These are phyloP conservation scores for Vitis hybrid DNA, from an alignment of 177 flowering plant genomes.

Conservation along the genomic window DNA sequence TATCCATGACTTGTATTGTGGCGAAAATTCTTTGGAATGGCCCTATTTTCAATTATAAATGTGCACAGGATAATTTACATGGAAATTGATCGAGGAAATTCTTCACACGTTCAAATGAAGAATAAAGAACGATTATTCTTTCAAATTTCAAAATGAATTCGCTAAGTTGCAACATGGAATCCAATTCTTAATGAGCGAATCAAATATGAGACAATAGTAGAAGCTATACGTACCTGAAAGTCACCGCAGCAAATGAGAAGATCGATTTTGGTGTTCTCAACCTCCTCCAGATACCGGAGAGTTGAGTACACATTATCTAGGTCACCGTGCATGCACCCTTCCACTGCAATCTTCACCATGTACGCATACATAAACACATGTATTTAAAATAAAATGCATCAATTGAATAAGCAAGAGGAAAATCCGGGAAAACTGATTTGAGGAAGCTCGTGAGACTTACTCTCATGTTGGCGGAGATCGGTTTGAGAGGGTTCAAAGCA, in stretches of 20 bases:
- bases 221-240: conserved; percentile 62
- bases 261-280: conserved; percentile 74
- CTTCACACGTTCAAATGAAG: too few species aligned
- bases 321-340: conserved; percentile 99
- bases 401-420: not conserved
- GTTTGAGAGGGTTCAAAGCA: not conserved
- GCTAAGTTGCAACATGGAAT: too few species aligned
- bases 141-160: too few species aligned
- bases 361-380: too few species aligned
- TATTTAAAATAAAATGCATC: not conserved
- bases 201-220: not conserved
- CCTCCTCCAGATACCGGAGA: conserved; percentile 54
- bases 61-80: too few species aligned
- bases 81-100: too few species aligned
- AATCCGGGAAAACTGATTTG: not conserved
- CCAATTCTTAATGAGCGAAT: too few species aligned
- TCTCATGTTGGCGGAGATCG: not conserved
- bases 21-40: too few species aligned
- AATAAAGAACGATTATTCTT: too few species aligned
- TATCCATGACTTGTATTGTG: too few species aligned
- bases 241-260: conserved; percentile 96
- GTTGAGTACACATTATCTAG: conserved; percentile 85
- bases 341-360: conserved; percentile 76
- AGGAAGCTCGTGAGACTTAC: not conserved
- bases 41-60: too few species aligned